A percentile compares a stretch with the other conserved stretches of the same genome.
Evolutionary conservation across 768 basidiomycete genomes (phyloP).

Genomic region (Mycena leptocephala): DNA sequence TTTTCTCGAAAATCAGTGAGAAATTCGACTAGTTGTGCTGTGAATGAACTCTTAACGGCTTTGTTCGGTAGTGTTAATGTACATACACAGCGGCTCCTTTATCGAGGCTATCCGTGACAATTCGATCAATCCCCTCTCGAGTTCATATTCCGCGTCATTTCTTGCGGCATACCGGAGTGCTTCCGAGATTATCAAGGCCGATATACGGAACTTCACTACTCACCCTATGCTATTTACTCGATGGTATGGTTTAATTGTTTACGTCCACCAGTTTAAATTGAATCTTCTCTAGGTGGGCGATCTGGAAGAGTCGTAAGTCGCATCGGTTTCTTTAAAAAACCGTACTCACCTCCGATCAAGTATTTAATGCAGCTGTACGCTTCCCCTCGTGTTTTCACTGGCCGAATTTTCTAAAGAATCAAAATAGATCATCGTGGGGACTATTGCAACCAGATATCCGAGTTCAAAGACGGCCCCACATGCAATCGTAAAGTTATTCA

Average conservation of each 20-base stretch:
- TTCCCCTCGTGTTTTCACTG: not conserved
- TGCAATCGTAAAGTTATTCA: conserved; percentile 60
- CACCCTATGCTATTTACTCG: conserved; percentile 39
- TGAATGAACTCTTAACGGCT: not conserved
- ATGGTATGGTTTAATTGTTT: conserved; percentile 39
- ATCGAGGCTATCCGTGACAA: conserved; percentile 61
- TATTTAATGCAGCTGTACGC: conserved; percentile 34
- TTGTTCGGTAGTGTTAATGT: conserved; percentile 56
- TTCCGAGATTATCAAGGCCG: conserved; percentile 58
- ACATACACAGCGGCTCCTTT: conserved; percentile 63
- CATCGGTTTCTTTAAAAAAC: not conserved
- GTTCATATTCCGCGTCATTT: conserved; percentile 64
- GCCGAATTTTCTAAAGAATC: not conserved
- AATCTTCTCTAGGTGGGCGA: conserved; percentile 59
- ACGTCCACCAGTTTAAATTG: conserved; percentile 48
- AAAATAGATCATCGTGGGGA: conserved; percentile 58
- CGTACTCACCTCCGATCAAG: not conserved
- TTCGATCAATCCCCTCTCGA: conserved; percentile 61
- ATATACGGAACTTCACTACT: conserved; percentile 32
- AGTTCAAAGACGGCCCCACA: conserved; percentile 60
- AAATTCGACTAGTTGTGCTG: not conserved
- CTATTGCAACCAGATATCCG: conserved; percentile 57
- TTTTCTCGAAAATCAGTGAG: conserved; percentile 48
- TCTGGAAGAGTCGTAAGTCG: conserved; percentile 52
- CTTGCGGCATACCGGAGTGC: conserved; percentile 66